Base-by-base conservation (phyloP, 768 basidiomycete species). In the Rhizopogon roseolus region DNA sequence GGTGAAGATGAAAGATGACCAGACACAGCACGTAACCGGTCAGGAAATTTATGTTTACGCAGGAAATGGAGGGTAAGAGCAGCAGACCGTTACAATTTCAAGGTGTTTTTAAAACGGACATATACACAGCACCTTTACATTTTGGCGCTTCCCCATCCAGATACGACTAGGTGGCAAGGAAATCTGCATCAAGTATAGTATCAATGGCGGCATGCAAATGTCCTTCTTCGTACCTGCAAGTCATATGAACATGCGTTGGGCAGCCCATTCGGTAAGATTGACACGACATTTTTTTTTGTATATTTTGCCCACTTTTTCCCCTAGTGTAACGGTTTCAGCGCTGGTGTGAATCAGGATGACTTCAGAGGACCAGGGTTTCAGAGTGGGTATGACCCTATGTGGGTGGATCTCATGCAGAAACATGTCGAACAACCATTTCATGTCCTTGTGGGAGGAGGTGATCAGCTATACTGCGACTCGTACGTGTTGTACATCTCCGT, bases 121-220 rank as follows among this genome's bases (percentile, higher is more conserved):
- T 22, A 13, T 32, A 22, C 45, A 29, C 55, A 95, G 93, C 5
- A 86, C 88, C 0, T 93, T 82, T 64, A 92, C 92, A 1, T 99
- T 99, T 74, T 98, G 93, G 90, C 80, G 96, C 50, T 98, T 98
- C 73, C 76, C 85, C 63, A 82, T 98, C 45, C 82, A 86, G 57
- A 78, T 99, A 52, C 93, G 92, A 0, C 68, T 98, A 2, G 76
- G 78, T 1, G 70, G 74, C 8, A 72, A 74, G 37, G 91, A 96
- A 72, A 88, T 93, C 79, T 72, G 76, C 46, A 77, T 98, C 49
- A 76, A 71, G 52, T 99, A 99, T 69, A 79, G 79, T 50, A 76
- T 99, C 62, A 98, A 98, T 66, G 73, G 80, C 9, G 88, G 94
- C 3, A 82, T 87, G 48, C 77, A 80, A 55, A 73, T 92, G 46